Base-by-base conservation (phyloP, 2,329 filamentous ascomycete genomes). In the Phialophora expanda region DNA sequence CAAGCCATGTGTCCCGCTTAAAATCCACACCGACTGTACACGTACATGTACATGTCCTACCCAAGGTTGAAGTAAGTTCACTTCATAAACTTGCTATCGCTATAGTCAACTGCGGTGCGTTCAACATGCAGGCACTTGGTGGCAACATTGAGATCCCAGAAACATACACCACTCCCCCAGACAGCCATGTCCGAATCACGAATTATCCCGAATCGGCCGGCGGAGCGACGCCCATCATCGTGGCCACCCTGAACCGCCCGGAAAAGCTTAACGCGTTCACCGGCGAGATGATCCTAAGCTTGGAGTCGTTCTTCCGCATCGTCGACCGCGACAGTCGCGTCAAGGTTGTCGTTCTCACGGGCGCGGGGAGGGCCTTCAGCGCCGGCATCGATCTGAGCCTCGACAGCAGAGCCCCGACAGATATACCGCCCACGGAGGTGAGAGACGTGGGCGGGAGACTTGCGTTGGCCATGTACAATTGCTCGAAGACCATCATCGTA, bases 211-310 rank as follows among this genome's bases (percentile, higher is more conserved):
- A 57, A 24, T 53, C 53, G 12, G 44, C 61, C 12, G 8, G 12
- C 1, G 55, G 61, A 8, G 55, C 46, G n/a, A 78, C 77, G 2
- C 74, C 75, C 0, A 78, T 86, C 41, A 77, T 82, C 34, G 72
- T 85, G 32, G 71, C 87, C 64, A 79, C 81, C n/a, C 75, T 87
- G 67, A 83, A 85, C 75, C 80, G 85, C 2, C 85, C 84, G 2
- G 77, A 80, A 48, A 87, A 87, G 73, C 80, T 84, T 61, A 88
- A 88, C 77, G 85, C 86, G 8, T 80, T 87, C 63, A 86, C 84
- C 1, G 78, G 80, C 63, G 74, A 74, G 53, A 81, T 87, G 76
- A 82, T 85, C 68, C 70, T 73, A 64, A 77, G 84, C 56, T 74
- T 85, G 4, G 75, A 72, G 20, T 32, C 34, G n/a, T 58, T 75